Base-by-base conservation (phyloP, 2,329 filamentous ascomycete species). In the Cladosporium sp. region DNA sequence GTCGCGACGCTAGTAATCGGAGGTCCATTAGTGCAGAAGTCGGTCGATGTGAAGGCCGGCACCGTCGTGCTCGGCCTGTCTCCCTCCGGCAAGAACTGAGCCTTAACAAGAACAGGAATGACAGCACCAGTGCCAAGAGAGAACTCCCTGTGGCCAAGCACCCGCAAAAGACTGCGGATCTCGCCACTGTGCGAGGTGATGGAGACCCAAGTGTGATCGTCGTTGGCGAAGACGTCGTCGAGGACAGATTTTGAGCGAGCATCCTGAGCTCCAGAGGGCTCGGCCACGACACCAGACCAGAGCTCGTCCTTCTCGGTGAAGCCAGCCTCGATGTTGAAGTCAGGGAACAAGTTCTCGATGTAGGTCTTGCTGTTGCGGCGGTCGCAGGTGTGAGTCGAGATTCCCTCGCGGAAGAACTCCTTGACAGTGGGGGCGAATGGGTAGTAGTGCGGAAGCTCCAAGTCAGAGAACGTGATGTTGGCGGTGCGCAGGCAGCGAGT, bases 371-470 rank as follows among this genome's bases (percentile, higher is more conserved):
- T 85, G 30, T 82, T 83, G 13, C 89, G 82, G 53, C 84, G 82
- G 74, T 91, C 87, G 74, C 89, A 91, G 0, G 88, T 90, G 71
- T 90, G 89, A 28, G 87, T 84, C 53, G 83, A 86, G 66, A 91
- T 87, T 3, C 85, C 84, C 75, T 91, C 89, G 28, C 89, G 83
- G 68, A 91, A 80, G 26, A 83, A 63, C 84, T 91, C 89, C 76
- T 90, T 90, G 66, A 91, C 78, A 0, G 79, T 80, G 0, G 88
- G 89, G 0, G 78, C 73, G 70, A 89, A 91, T 0, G 83, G 83
- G 5, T 77, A 77, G 10, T 80, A 75, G 13, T 75, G 72, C 1
- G 87, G 86, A 1, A 89, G 74, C 1, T 79, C 70, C 2, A 91
- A 79, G 25, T 79, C 81, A 6, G 75, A 74, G 73, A 90, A 91